Evolutionary conservation across 2,329 filamentous ascomycete genomes (phyloP).

Genomic region (Thielaviopsis populi): DNA sequence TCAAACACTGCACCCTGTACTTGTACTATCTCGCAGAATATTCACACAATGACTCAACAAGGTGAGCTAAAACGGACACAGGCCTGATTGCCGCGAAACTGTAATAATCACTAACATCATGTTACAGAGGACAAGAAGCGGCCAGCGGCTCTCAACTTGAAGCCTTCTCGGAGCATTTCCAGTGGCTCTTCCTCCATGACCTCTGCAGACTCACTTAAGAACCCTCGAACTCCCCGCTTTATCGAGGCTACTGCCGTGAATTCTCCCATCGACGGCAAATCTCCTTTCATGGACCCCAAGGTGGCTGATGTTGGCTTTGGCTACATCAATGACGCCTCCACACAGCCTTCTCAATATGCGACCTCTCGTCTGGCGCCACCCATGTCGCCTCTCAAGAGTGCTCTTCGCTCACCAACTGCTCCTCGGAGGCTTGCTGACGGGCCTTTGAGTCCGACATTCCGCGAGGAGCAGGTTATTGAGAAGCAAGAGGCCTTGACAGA

Average conservation of each 20-base stretch:
- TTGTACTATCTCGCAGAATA: neutral
- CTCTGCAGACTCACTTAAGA: conserved; percentile 44
- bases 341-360: conserved; percentile 30
- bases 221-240: conserved; percentile 61
- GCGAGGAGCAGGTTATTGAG: conserved; percentile 73
- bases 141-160: conserved; percentile 39
- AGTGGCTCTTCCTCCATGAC: conserved; percentile 33
- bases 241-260: conserved; percentile 66
- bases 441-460: conserved; percentile 79
- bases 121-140: conserved; percentile 39
- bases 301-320: conserved; percentile 85
- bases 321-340: conserved; percentile 55
- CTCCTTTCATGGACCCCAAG: conserved; percentile 46
- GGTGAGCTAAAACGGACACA: conserved; percentile 23
- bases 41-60: conserved; percentile 27
- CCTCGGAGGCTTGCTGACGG: conserved; percentile 52
- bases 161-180: conserved; percentile 33
- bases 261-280: conserved; percentile 51
- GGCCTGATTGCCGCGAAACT: neutral
- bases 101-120: conserved; percentile 19
- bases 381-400: conserved; percentile 73
- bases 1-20: neutral
- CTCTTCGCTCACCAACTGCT: conserved; percentile 74
- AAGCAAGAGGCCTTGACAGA: conserved; percentile 70
- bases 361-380: conserved; percentile 38